Conservation (phyloP, 495 filamentous ascomycete genomes). For the Astrocystis sublimbata region DNA sequence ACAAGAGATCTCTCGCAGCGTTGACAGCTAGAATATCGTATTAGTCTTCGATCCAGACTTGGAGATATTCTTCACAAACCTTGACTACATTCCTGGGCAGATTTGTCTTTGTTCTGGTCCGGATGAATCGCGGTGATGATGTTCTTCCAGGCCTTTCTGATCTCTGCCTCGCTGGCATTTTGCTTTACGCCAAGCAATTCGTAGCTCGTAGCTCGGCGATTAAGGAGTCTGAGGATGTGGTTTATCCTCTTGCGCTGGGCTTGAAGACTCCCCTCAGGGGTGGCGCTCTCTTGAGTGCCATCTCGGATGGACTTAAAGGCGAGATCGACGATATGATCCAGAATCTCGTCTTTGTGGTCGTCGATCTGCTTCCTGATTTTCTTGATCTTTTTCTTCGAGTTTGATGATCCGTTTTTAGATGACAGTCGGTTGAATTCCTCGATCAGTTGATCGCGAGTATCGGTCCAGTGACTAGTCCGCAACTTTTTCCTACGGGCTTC, state of each 20-base stretch:
- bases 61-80: no score
- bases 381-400: not conserved
- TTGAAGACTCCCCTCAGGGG: not conserved
- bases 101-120: not conserved
- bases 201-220: not conserved
- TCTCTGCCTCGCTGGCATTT: not conserved
- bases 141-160: not conserved
- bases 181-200: not conserved
- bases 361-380: not conserved
- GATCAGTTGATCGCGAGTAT: not conserved
- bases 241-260: not conserved
- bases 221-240: not conserved
- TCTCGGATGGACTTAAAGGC: not conserved
- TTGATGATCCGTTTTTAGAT: not conserved
- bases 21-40: not conserved
- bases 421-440: not conserved
- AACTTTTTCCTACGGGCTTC: not conserved
- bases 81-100: not conserved
- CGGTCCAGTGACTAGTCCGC: not conserved
- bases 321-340: not conserved
- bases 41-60: no score
- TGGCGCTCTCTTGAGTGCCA: not conserved
- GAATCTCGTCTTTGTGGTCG: not conserved
- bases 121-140: not conserved
- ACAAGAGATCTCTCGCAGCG: not conserved